These are phyloP conservation scores for Fusarium equiseti DNA, from an alignment of 2,329 filamentous ascomycete genomes.

Conservation along the genomic window DNA sequence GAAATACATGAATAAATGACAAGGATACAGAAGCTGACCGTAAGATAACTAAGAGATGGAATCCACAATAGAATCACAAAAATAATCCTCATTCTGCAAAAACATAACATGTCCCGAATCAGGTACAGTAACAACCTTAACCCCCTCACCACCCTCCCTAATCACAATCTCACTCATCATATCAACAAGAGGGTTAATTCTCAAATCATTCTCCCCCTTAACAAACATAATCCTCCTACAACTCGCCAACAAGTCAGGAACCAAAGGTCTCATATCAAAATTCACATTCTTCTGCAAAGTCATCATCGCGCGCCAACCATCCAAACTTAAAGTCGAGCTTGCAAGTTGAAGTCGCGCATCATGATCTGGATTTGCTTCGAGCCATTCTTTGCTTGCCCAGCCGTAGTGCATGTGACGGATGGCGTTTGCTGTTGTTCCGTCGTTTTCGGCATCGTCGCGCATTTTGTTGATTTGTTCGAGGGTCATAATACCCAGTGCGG, in stretches of 20 bases:
- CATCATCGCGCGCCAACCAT: conserved; percentile 2
- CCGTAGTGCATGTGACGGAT: conserved; percentile 17
- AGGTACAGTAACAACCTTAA: background rate
- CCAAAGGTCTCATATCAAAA: conserved; percentile 10
- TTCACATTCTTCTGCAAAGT: background rate
- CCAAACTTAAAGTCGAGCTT: conserved; percentile 1
- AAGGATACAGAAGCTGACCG: too few species aligned
- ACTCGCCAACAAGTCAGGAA: background rate
- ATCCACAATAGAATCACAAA: background rate
- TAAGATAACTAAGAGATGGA: background rate
- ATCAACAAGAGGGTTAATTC: conserved; percentile 1
- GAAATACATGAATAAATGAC: too few species aligned
- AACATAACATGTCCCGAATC: conserved; percentile 7
- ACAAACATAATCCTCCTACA: background rate
- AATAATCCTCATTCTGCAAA: conserved; percentile 15
- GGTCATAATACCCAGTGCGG: background rate
- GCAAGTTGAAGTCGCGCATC: background rate
- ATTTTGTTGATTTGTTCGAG: background rate
- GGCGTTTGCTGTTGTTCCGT: background rate
- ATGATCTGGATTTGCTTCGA: background rate
- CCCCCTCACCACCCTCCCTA: background rate
- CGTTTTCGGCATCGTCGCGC: background rate
- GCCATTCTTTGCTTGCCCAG: conserved; percentile 21
- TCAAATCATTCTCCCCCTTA: background rate
- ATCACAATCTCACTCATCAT: background rate